Percentiles rank a stretch among this genome's conserved stretches.
Conservation (phyloP, 805 yeast species). For the Yamadazyma sp. region DNA sequence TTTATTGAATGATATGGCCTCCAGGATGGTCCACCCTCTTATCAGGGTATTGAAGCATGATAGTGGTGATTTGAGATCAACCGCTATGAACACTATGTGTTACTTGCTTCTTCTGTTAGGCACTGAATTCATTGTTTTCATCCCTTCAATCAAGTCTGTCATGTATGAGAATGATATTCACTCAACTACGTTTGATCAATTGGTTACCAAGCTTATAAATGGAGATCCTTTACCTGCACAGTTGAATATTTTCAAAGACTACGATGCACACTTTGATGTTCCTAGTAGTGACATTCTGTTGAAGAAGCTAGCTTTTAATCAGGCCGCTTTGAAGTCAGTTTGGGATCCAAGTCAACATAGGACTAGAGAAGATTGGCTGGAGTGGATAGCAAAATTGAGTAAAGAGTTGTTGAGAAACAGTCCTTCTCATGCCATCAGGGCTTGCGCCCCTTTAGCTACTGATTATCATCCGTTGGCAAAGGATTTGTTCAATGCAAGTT, state of each 20-base stretch:
- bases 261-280: constrained; percentile 48
- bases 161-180: constrained; percentile 63
- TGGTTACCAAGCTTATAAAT: constrained; percentile 72
- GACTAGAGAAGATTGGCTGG: constrained; percentile 96
- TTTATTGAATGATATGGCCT: constrained; percentile 80
- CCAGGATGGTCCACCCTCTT: constrained; percentile 85
- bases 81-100: constrained; percentile 78
- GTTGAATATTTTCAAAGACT: constrained; percentile 65
- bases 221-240: constrained; percentile 86
- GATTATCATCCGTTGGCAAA: constrained; percentile 85
- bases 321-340: constrained; percentile 65
- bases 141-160: constrained; percentile 75
- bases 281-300: constrained; percentile 66
- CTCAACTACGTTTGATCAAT: constrained; percentile 73
- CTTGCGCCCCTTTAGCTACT: constrained; percentile 87
- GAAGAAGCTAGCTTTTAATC: constrained; percentile 71
- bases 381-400: constrained; percentile 88
- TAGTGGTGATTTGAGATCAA: constrained; percentile 58
- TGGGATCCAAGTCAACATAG: constrained; percentile 92
- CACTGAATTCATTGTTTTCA: constrained; percentile 77
- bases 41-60: constrained; percentile 59
- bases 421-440: constrained; percentile 91
- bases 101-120: constrained; percentile 79
- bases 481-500: constrained; percentile 90
- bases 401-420: constrained; percentile 86